Evolutionary conservation across 768 basidiomycete genomes (phyloP), one percentile per base, ranked within the genome.

Genomic region (Leccinum boreale): DNA sequence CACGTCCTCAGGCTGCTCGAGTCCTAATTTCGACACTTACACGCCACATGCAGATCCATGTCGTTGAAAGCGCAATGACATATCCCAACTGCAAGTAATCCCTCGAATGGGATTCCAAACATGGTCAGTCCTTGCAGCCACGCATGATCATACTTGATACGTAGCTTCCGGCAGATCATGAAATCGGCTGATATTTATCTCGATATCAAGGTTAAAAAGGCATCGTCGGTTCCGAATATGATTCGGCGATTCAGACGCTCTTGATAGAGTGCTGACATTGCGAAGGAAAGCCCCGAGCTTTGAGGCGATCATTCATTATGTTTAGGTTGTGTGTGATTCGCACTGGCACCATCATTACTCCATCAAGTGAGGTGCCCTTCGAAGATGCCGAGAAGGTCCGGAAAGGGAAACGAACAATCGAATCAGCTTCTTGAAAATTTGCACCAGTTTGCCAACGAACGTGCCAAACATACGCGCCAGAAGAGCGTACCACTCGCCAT

Each of bases 101-200:
- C 17, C 66, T 87, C 85, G 50, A 95, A 88, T 68, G 95, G 95
- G 14, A 98, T 99, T 61, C 94, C 96, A 5, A 98, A 98, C 78
- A 98, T 98, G 96, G 96, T 95, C 61, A 62, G 65, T 50, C 17
- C 5, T n/a, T 3, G 1, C 35, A 8, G 24, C 46, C 3, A 12
- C 49, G 21, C 31, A 57, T 42, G 47, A 21, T 53, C 49, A 44
- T 56, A 35, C 57, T 50, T 24, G 15, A 26, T 56, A 31, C 45
- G 10, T 66, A 95, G 95, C 79, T 98, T 12, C 76, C 98, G 54
- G 92, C 92, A 2, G 95, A 97, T 68, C 90, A 97, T 63, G 95
- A 98, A 73, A 90, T 91, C 47, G 84, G 82, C 58, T 89, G 59
- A 68, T 29, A 9, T 0, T 39, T 28, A 9, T 10, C 9, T 33